Evolutionary conservation across 2,329 filamentous ascomycete species (phyloP).

Genomic region (Aspergillus aculeatus): DNA sequence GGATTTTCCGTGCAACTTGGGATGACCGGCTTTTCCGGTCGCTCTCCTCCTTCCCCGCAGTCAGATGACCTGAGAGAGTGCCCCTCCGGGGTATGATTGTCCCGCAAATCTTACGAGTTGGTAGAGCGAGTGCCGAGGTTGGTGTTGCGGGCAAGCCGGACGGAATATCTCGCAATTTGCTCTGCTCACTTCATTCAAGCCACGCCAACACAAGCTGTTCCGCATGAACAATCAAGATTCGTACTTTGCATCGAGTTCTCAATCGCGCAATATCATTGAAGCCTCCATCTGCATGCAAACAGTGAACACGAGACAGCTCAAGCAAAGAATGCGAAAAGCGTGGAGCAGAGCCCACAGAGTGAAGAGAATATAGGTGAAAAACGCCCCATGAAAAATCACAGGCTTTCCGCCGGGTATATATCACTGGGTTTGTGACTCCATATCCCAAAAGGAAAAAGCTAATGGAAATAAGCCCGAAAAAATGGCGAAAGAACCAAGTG

Average conservation of each 20-base stretch:
- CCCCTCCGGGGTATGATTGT: neutral
- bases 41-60: neutral
- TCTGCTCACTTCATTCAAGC: no score
- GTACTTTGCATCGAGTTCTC: neutral
- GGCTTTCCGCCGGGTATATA: neutral
- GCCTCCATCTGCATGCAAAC: neutral
- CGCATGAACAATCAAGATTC: no score
- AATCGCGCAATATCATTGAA: neutral
- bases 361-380: neutral
- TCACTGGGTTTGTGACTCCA: neutral
- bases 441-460: neutral
- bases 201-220: no score
- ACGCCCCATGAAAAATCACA: neutral
- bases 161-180: no score
- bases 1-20: constrained; percentile 10
- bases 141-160: neutral
- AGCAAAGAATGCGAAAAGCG: neutral
- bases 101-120: neutral
- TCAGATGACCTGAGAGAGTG: neutral
- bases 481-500: neutral
- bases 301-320: neutral
- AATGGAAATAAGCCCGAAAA: neutral
- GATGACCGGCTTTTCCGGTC: constrained; percentile 9
- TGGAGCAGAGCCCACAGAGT: neutral
- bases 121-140: constrained; percentile 1